Percentiles rank a stretch among this genome's conserved stretches.
Evolutionary conservation across 495 filamentous ascomycete species (phyloP).

Genomic region (Penicillium riverlandense): DNA sequence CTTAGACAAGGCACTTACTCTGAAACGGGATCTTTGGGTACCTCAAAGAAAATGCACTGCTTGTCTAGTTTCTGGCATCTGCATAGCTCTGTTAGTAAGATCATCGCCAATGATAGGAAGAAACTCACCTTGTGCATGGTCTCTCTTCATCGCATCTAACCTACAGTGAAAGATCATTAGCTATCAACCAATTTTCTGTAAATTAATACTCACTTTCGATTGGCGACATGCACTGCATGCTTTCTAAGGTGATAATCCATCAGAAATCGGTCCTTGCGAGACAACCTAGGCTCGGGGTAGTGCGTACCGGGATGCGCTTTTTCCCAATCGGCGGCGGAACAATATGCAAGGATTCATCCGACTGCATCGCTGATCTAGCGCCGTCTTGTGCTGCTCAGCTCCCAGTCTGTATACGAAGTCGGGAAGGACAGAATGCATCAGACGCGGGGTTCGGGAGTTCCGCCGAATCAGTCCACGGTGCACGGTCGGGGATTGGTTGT

Average conservation of each 20-base stretch:
- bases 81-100: background rate
- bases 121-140: conserved; percentile 27
- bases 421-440: conserved; percentile 7
- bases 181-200: too few relatives aligned
- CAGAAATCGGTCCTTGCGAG: background rate
- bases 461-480: conserved; percentile 7
- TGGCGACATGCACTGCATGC: conserved; percentile 31
- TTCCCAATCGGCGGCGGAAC: conserved; percentile 22
- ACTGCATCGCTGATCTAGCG: conserved; percentile 8
- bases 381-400: background rate
- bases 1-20: conserved; percentile 12
- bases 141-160: conserved; percentile 33
- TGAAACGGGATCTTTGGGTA: conserved; percentile 25
- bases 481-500: too few relatives aligned
- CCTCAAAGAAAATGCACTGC: conserved; percentile 31
- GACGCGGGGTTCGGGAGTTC: conserved; percentile 21
- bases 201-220: conserved; percentile 21
- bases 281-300: background rate
- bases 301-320: conserved; percentile 33
- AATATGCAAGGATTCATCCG: conserved; percentile 19
- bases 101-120: background rate
- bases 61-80: conserved; percentile 29
- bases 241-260: conserved; percentile 15
- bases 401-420: background rate
- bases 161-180: conserved; percentile 3